A percentile compares a stretch with the other conserved stretches of the same genome.
These are phyloP conservation scores for Hypomontagnella submonticulosa DNA, from an alignment of 495 filamentous ascomycete genomes.

Conservation along the genomic window DNA sequence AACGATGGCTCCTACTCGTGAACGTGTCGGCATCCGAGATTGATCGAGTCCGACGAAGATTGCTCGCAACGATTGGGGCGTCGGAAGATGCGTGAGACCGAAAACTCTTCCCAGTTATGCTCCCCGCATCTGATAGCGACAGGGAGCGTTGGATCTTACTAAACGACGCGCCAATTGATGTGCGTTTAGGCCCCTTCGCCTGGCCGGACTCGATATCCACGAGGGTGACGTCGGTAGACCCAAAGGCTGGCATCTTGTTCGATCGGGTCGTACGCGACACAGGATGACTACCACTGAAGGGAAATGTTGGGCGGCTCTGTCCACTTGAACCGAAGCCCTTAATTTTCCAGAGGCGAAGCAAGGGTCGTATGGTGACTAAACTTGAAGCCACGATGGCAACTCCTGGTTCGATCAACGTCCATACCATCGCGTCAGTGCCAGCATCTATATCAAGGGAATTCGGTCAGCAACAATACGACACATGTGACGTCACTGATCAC, in stretches of 20 bases:
- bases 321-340: constrained; percentile 49
- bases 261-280: constrained; percentile 36
- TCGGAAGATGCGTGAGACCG: constrained; percentile 31
- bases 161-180: constrained; percentile 19
- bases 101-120: constrained; percentile 16
- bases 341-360: constrained; percentile 51
- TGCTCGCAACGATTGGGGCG: constrained; percentile 15
- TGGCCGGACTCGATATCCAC: constrained; percentile 44
- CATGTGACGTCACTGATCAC: background rate
- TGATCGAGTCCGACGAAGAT: constrained; percentile 25
- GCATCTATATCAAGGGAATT: constrained; percentile 36
- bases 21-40: constrained; percentile 33
- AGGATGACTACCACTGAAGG: constrained; percentile 25
- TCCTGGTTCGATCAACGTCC: constrained; percentile 58
- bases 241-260: constrained; percentile 45
- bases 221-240: constrained; percentile 43
- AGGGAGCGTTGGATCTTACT: constrained; percentile 24
- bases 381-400: constrained; percentile 56
- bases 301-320: constrained; percentile 35
- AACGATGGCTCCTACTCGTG: constrained; percentile 23
- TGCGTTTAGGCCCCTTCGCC: constrained; percentile 4
- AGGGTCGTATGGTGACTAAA: constrained; percentile 55
- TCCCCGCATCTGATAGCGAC: constrained; percentile 31
- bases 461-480: constrained; percentile 12
- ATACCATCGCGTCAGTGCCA: constrained; percentile 55